phyloP scores from a whole-genome alignment of 441 rosid genomes.

The Erodium trifolium region DNA sequence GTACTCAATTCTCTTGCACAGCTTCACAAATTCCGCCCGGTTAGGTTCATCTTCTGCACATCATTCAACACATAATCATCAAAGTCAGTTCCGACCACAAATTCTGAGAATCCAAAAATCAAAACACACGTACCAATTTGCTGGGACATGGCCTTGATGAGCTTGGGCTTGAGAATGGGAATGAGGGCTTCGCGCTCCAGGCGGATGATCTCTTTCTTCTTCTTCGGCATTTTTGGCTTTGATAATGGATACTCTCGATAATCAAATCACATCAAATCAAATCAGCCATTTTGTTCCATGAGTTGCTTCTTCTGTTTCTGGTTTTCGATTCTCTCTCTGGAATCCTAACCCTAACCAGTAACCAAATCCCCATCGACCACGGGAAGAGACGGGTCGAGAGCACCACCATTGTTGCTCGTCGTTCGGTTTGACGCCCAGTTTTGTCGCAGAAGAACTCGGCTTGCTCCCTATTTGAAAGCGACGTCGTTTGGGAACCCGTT shows the following conservation, averaged over 20 bases:
- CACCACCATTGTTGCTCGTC: slow-evolving; percentile 3
- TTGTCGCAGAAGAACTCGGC: not conserved
- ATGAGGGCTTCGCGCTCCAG: slow-evolving; percentile 87
- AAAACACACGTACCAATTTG: slow-evolving; percentile 48
- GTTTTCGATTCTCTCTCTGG: not conserved
- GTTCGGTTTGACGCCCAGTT: not conserved
- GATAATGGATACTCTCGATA: too few species aligned
- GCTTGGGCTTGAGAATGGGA: slow-evolving; percentile 76
- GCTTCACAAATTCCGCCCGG: slow-evolving; percentile 69
- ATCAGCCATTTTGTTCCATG: not conserved
- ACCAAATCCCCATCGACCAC: not conserved
- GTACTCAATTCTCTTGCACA: slow-evolving; percentile 82
- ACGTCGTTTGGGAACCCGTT: not conserved
- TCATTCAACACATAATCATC: not conserved
- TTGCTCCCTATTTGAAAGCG: not conserved
- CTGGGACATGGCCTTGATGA: slow-evolving; percentile 61
- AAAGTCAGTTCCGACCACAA: not conserved
- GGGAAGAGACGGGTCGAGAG: not conserved
- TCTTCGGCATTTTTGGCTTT: slow-evolving; percentile 15
- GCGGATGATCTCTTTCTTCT: slow-evolving; percentile 56
- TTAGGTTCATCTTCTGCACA: slow-evolving; percentile 51
- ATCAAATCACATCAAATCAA: too few species aligned
- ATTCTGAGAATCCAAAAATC: not conserved
- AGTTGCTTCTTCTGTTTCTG: not conserved
- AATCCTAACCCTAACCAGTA: not conserved